Evolutionary conservation across 257 asterid genomes (phyloP).

Genomic region (Nicotiana knightiana): DNA sequence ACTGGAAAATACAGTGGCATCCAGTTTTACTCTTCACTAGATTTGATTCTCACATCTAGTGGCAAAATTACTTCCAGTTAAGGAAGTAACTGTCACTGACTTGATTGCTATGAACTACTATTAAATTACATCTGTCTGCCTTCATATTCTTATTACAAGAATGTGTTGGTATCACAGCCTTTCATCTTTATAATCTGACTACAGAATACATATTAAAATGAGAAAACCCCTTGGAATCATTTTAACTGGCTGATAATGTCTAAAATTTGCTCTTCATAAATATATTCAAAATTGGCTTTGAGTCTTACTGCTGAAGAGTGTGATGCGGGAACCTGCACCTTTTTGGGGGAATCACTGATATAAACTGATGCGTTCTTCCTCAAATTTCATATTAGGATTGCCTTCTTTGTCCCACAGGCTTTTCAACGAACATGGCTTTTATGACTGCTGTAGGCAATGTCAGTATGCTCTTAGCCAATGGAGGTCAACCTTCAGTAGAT

Average conservation of each 20-base stretch:
- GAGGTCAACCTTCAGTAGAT: slow-evolving; percentile 39
- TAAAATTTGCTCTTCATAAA: too few species aligned
- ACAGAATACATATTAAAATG: neutral
- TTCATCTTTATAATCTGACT: neutral
- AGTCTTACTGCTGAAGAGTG: neutral
- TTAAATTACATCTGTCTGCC: neutral
- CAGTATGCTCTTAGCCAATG: slow-evolving; percentile 49
- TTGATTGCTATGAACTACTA: neutral
- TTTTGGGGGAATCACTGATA: slow-evolving; percentile 5
- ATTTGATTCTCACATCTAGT: neutral
- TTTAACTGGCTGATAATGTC: too few species aligned
- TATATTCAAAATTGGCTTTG: neutral
- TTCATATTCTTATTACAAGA: neutral
- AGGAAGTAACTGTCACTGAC: neutral
- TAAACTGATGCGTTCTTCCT: slow-evolving; percentile 35
- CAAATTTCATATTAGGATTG: slow-evolving; percentile 83
- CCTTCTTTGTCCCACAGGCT: slow-evolving; percentile 99
- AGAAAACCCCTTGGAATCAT: neutral
- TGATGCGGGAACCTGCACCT: neutral
- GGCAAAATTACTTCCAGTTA: neutral
- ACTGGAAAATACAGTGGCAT: neutral
- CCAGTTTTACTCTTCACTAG: neutral
- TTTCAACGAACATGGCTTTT: slow-evolving; percentile 98
- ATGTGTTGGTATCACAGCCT: too few species aligned
- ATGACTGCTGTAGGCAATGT: slow-evolving; percentile 79